Evolutionary conservation across 2,329 filamentous ascomycete species (phyloP).

Genomic region (Fonsecaea nubica): DNA sequence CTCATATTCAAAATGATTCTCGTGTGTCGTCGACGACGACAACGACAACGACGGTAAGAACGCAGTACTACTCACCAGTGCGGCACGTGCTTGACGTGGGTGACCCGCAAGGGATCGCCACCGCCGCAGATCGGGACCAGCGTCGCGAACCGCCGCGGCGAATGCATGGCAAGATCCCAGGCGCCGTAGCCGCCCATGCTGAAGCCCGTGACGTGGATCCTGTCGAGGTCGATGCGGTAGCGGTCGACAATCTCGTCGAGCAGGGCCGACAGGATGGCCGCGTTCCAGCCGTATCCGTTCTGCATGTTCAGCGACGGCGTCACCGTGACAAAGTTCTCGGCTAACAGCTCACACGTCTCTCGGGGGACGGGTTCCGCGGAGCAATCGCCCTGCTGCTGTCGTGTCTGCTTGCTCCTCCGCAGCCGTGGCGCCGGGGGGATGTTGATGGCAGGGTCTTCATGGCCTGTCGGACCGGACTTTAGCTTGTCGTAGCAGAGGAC

Average conservation of each 20-base stretch:
- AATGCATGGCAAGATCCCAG: constrained; percentile 30
- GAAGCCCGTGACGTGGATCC: constrained; percentile 34
- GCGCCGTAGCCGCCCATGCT: constrained; percentile 35
- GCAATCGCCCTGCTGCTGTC: constrained; percentile 23
- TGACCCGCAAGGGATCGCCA: constrained; percentile 23
- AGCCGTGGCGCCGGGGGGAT: constrained; percentile 25
- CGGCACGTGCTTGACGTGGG: constrained; percentile 31
- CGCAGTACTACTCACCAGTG: constrained; percentile 28
- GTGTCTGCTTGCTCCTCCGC: constrained; percentile 20
- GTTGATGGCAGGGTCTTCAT: constrained; percentile 17
- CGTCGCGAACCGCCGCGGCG: constrained; percentile 31
- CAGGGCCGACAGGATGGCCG: constrained; percentile 29
- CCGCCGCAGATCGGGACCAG: constrained; percentile 32
- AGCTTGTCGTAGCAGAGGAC: constrained; percentile 35
- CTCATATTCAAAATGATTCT: too few relatives aligned
- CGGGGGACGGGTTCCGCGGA: constrained; percentile 25
- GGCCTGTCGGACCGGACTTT: constrained; percentile 19
- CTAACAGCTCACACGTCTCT: constrained; percentile 27
- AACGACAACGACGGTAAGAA: too few relatives aligned
- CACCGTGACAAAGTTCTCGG: constrained; percentile 34
- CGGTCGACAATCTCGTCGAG: constrained; percentile 33
- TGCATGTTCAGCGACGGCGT: constrained; percentile 34
- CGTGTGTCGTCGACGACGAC: too few relatives aligned
- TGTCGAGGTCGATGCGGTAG: constrained; percentile 30
- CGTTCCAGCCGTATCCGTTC: constrained; percentile 33